A percentile compares a stretch with the other conserved stretches of the same genome.
Evolutionary conservation across 495 filamentous ascomycete species (phyloP).

Genomic region (Pyronema omphalodes): DNA sequence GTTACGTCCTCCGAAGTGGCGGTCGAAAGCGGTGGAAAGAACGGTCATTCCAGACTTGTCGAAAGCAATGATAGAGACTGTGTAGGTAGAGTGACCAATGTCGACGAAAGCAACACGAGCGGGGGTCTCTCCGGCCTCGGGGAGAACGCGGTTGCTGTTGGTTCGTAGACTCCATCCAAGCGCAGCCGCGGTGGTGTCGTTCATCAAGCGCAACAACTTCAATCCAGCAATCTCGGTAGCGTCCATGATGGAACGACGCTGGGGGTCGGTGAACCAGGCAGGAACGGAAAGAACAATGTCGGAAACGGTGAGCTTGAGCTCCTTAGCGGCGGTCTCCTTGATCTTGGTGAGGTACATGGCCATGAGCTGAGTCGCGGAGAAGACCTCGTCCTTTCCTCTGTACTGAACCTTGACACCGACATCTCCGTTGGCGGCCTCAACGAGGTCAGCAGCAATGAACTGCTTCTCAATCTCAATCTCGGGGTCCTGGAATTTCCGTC

Average conservation of each 20-base stretch:
- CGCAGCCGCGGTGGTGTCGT: constrained; percentile 92
- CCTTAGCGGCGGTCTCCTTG: constrained; percentile 66
- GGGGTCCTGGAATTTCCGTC: constrained; percentile 68
- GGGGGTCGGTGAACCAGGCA: constrained; percentile 90
- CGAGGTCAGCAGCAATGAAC: constrained; percentile 69
- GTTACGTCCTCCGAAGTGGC: constrained; percentile 93
- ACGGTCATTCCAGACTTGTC: constrained; percentile 91
- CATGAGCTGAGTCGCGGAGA: constrained; percentile 75
- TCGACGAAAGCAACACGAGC: constrained; percentile 83
- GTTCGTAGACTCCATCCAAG: constrained; percentile 73
- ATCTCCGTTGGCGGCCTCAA: constrained; percentile 69
- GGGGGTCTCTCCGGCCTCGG: constrained; percentile 76
- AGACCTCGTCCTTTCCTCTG: constrained; percentile 83
- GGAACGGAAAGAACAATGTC: constrained; percentile 90
- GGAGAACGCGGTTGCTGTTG: constrained; percentile 73
- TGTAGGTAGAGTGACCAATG: constrained; percentile 92
- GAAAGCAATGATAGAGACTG: constrained; percentile 86
- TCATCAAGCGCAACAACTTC: constrained; percentile 83
- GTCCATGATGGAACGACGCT: constrained; percentile 76
- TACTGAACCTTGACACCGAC: constrained; percentile 91
- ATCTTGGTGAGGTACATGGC: constrained; percentile 93
- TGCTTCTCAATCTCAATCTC: constrained; percentile 83
- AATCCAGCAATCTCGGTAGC: constrained; percentile 88
- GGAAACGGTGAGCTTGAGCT: constrained; percentile 82
- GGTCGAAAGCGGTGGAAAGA: constrained; percentile 80